A percentile compares a stretch with the other conserved stretches of the same genome.
These are phyloP conservation scores for Penicillium griseofulvum DNA, from an alignment of 2,329 filamentous ascomycete species.

Conservation along the genomic window DNA sequence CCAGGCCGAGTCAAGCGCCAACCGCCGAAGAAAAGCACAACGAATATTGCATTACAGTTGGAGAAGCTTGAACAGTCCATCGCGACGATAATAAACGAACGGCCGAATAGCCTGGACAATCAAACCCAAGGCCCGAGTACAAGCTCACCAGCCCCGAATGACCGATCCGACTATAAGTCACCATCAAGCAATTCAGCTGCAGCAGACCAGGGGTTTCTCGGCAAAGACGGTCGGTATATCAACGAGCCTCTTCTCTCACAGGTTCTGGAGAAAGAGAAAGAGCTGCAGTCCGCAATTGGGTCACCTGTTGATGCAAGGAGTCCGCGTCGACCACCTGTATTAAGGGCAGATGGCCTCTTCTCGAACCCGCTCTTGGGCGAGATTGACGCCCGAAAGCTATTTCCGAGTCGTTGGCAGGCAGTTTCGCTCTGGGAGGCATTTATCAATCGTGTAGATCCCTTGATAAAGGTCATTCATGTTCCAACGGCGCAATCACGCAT, in stretches of 20 bases:
- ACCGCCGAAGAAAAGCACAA: conserved; percentile 15
- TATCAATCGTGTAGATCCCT: conserved; percentile 27
- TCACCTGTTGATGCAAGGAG: conserved; percentile 9
- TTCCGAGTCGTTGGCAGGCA: conserved; percentile 24
- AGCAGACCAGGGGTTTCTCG: conserved; percentile 19
- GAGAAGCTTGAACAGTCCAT: conserved; percentile 26
- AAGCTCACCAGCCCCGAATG: background rate
- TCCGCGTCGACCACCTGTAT: conserved; percentile 7
- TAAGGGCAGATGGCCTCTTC: conserved; percentile 25
- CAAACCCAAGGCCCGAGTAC: background rate
- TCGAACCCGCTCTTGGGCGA: conserved; percentile 15
- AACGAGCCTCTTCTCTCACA: conserved; percentile 29
- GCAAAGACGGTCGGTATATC: conserved; percentile 29
- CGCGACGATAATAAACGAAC: conserved; percentile 6
- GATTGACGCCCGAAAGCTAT: conserved; percentile 15
- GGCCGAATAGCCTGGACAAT: background rate
- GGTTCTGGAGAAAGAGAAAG: conserved; percentile 28
- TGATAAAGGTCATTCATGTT: conserved; percentile 30
- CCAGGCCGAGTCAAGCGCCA: conserved; percentile 21
- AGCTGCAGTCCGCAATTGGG: conserved; percentile 24
- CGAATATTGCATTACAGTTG: conserved; percentile 21
- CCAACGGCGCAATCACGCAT: conserved; percentile 28
- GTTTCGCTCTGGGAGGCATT: conserved; percentile 31
- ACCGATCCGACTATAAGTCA: background rate
- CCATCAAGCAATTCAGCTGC: background rate